Evolutionary conservation across 345 rosid genomes (phyloP), one percentile per base, ranked within the genome.

Genomic region (Trapa bicornis): DNA sequence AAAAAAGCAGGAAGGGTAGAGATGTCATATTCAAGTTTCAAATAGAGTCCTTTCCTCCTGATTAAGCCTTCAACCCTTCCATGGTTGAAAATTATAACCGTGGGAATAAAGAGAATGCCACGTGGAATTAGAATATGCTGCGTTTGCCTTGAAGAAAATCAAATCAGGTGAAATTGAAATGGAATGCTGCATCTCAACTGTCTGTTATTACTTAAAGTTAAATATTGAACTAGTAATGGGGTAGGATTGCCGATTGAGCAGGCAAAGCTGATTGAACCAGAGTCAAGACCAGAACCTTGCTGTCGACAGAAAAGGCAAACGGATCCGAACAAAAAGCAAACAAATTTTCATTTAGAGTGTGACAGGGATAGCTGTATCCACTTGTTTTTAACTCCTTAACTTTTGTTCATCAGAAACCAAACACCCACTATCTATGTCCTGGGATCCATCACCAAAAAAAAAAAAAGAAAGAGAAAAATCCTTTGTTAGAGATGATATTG

Each of bases 241-340:
- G 29, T 22, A 22, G 29, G 7, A 11, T 4, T 43, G 67, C 5
- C 37, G 38, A 65, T 56, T 37, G 54, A 68, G 5, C 70, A 72
- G 84, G 80, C 86, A 80, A 78, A 76, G 60, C 71, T 73, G 82
- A 71, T 50, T 60, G 11, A 35, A 35, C 36, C 60, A 54, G 60
- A 16, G 77, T 77, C 76, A 65, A 75, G 29, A 71, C 43, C 65
- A 65, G 85, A 83, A 86, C 82, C 78, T 75, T 76, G 84, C 83
- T 79, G 71, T 74, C 71, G 81, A 86, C 77, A 77, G 87, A 81
- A 70, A 79, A 83, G 88, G 89, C 89, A 91, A 91, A 89, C 80
- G 87, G 80, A 89, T 83, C 82, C 72, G 83, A 86, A 87, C 84
- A 85, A 86, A 86, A 87, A 79, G 85, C 80, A 70, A 78, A 85